A percentile compares a stretch with the other conserved stretches of the same genome.
These are phyloP conservation scores for Quillaja saponaria DNA, from an alignment of 306 rosid species.

Conservation along the genomic window DNA sequence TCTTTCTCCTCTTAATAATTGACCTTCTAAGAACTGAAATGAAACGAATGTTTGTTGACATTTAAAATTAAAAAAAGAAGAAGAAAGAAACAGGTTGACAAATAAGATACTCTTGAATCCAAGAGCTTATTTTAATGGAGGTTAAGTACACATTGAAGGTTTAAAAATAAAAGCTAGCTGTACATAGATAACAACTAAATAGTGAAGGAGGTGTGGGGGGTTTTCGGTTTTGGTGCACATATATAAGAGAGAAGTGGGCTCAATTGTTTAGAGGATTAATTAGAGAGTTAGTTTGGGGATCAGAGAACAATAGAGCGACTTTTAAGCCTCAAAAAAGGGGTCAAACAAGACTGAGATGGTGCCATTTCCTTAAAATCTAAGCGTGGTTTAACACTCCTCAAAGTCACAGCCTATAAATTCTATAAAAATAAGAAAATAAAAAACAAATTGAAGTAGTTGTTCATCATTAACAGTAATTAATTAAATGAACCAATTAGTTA, in stretches of 20 bases:
- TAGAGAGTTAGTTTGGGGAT: slow-evolving; percentile 24
- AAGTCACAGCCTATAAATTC: not conserved
- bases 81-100: slow-evolving; percentile 19
- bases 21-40: slow-evolving; percentile 27
- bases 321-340: slow-evolving; percentile 48
- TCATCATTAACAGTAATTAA: not conserved
- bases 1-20: too few relatives aligned
- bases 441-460: not conserved
- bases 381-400: slow-evolving; percentile 44
- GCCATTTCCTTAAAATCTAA: slow-evolving; percentile 46
- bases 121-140: not conserved
- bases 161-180: not conserved
- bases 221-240: slow-evolving; percentile 38
- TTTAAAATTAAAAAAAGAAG: too few relatives aligned
- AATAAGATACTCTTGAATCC: not conserved
- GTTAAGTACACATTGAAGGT: not conserved
- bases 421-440: not conserved
- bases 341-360: slow-evolving; percentile 43
- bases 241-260: not conserved
- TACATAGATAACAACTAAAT: not conserved
- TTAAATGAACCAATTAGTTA: slow-evolving; percentile 1
- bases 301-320: slow-evolving; percentile 50
- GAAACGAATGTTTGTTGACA: slow-evolving; percentile 45
- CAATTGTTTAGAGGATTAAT: too few relatives aligned
- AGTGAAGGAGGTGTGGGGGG: not conserved